Evolutionary conservation across 2,329 filamentous ascomycete genomes (phyloP).

Genomic region (Neurospora crassa): DNA sequence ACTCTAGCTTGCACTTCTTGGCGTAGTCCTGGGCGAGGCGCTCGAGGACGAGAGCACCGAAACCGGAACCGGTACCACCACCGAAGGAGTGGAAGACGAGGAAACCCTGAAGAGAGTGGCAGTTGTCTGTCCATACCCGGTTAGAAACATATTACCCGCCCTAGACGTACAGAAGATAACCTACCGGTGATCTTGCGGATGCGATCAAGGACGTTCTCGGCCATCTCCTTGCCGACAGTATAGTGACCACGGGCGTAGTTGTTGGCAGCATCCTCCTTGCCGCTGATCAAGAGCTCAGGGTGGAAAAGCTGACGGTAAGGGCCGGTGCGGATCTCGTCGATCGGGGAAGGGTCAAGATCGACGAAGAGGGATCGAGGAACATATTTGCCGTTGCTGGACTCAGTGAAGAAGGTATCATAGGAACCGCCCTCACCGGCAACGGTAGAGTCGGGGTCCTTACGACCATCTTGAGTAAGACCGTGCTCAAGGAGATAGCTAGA

Average conservation of each 20-base stretch:
- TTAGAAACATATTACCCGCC: constrained; percentile 6
- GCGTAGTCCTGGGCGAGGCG: constrained; percentile 64
- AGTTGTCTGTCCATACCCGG: constrained; percentile 46
- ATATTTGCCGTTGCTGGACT: constrained; percentile 63
- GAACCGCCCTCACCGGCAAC: constrained; percentile 53
- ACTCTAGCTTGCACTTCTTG: constrained; percentile 68
- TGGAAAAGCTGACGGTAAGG: constrained; percentile 61
- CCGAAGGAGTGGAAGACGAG: constrained; percentile 68
- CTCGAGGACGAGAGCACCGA: constrained; percentile 62
- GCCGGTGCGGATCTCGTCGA: constrained; percentile 65
- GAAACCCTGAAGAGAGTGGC: constrained; percentile 63
- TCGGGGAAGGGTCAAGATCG: constrained; percentile 63
- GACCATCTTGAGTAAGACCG: constrained; percentile 56
- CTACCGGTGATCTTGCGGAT: constrained; percentile 59
- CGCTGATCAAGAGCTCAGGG: constrained; percentile 61
- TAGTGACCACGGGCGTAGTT: constrained; percentile 71
- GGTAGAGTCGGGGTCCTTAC: constrained; percentile 50
- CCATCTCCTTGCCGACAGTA: constrained; percentile 69
- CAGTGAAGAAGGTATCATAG: constrained; percentile 65
- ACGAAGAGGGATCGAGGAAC: constrained; percentile 64
- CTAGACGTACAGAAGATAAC: neutral
- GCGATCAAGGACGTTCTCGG: constrained; percentile 59
- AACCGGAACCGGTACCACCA: constrained; percentile 63
- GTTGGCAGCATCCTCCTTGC: constrained; percentile 70
- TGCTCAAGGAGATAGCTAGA: constrained; percentile 63